Evolutionary conservation across 2,329 filamentous ascomycete species (phyloP).

Genomic region (Colletotrichum nymphaeae): DNA sequence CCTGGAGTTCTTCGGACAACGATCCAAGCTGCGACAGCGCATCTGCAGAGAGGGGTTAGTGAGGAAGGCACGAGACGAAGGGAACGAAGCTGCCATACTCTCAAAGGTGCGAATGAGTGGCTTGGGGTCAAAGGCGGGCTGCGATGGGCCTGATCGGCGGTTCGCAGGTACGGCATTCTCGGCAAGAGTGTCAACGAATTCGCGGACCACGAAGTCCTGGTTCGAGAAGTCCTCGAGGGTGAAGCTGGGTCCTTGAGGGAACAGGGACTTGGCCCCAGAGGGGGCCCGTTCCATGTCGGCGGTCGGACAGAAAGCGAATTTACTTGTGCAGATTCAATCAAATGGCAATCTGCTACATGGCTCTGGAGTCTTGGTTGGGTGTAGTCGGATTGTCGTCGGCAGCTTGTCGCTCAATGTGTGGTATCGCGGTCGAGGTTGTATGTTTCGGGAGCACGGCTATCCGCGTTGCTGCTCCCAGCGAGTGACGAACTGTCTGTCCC

Average conservation of each 20-base stretch:
- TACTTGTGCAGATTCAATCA: not conserved
- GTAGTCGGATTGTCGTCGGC: not conserved
- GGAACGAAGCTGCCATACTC: conserved; percentile 54
- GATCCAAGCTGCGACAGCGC: conserved; percentile 75
- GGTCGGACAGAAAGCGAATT: conserved; percentile 8
- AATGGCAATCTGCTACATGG: conserved; percentile 21
- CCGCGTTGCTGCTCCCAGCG: conserved; percentile 2
- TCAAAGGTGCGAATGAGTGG: conserved; percentile 97
- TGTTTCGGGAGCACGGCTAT: conserved; percentile 34
- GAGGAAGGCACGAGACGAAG: not conserved
- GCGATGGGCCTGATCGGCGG: conserved; percentile 78
- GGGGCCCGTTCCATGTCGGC: conserved; percentile 55
- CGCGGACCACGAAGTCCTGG: conserved; percentile 96
- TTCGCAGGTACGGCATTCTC: conserved; percentile 84
- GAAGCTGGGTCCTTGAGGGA: conserved; percentile 84
- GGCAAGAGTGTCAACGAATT: conserved; percentile 94
- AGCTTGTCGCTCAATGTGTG: not conserved
- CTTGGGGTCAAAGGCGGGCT: conserved; percentile 88
- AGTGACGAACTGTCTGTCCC: conserved; percentile 29
- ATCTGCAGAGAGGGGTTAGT: conserved; percentile 55
- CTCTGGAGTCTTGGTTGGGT: not conserved
- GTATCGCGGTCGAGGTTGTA: not conserved
- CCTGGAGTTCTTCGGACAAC: conserved; percentile 86
- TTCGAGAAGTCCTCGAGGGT: conserved; percentile 88
- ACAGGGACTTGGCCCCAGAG: conserved; percentile 72